phyloP scores from a whole-genome alignment of 257 asterid genomes.

The Cinchona pubescens region DNA sequence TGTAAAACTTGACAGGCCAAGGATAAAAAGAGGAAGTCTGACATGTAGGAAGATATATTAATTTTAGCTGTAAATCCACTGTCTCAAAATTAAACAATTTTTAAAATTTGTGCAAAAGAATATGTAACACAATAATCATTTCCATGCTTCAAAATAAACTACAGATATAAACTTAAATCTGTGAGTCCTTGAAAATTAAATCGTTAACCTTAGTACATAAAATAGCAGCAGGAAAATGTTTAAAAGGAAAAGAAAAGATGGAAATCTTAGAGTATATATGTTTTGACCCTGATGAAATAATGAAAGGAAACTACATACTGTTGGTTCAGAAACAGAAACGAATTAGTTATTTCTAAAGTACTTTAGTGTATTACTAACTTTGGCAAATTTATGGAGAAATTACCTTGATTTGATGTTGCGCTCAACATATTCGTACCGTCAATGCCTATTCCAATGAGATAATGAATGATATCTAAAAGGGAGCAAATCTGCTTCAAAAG shows the following conservation, averaged over 20 bases:
- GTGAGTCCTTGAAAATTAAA: too few species aligned
- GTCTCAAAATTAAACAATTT: too few species aligned
- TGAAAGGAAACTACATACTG: not conserved
- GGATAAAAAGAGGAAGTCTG: too few species aligned
- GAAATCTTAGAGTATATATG: not conserved
- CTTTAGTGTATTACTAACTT: not conserved
- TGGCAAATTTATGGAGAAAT: constrained; percentile 7
- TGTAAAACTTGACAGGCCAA: not conserved
- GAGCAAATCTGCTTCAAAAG: constrained; percentile 83
- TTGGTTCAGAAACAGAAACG: not conserved
- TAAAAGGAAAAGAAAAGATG: not conserved
- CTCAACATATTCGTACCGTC: constrained; percentile 89
- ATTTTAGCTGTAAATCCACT: too few species aligned
- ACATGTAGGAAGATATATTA: not conserved
- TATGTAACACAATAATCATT: too few species aligned
- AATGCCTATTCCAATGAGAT: constrained; percentile 83
- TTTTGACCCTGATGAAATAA: not conserved
- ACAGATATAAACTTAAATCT: not conserved
- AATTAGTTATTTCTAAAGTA: not conserved
- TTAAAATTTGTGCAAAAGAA: too few species aligned
- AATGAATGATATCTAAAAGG: constrained; percentile 79
- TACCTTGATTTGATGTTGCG: constrained; percentile 77
- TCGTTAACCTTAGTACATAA: too few species aligned
- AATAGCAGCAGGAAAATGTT: too few species aligned
- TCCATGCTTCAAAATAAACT: constrained; percentile 1